phyloP scores from a whole-genome alignment of 805 yeast genomes.

The Kuraishia piskuri region DNA sequence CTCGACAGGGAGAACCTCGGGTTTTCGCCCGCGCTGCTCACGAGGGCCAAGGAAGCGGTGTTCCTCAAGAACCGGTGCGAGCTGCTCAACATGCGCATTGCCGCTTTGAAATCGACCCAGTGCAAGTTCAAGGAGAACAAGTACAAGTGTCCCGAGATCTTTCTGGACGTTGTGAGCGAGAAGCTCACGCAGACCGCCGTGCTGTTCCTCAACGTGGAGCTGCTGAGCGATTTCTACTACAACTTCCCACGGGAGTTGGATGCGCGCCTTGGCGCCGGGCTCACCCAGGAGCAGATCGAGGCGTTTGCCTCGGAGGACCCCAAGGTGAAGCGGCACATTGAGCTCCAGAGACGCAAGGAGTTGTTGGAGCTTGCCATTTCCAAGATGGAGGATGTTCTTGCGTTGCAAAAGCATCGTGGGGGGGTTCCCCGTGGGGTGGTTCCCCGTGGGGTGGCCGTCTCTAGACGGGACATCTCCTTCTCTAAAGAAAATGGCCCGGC shows the following conservation, averaged over 20 bases:
- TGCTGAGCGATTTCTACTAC: slow-evolving; percentile 90
- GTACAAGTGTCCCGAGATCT: slow-evolving; percentile 90
- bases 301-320: slow-evolving; percentile 92
- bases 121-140: slow-evolving; percentile 77
- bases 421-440: not conserved
- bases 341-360: slow-evolving; percentile 88
- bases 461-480: too few species aligned
- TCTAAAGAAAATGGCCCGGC: too few species aligned
- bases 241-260: slow-evolving; percentile 94
- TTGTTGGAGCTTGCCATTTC: slow-evolving; percentile 73
- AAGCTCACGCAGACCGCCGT: slow-evolving; percentile 92
- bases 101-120: slow-evolving; percentile 61
- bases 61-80: slow-evolving; percentile 69
- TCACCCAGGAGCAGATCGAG: slow-evolving; percentile 74
- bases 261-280: slow-evolving; percentile 46
- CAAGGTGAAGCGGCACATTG: slow-evolving; percentile 81
- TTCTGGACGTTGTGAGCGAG: slow-evolving; percentile 84
- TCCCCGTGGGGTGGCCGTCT: too few species aligned
- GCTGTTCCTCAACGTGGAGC: slow-evolving; percentile 84
- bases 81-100: slow-evolving; percentile 65
- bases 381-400: slow-evolving; percentile 80
- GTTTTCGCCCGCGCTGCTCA: slow-evolving; percentile 66
- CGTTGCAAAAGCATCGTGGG: slow-evolving; percentile 35
- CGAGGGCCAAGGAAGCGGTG: slow-evolving; percentile 76
- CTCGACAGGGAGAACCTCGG: slow-evolving; percentile 70